phyloP scores from a whole-genome alignment of 2,329 filamentous ascomycete genomes.

The Aspergillus fructus region DNA sequence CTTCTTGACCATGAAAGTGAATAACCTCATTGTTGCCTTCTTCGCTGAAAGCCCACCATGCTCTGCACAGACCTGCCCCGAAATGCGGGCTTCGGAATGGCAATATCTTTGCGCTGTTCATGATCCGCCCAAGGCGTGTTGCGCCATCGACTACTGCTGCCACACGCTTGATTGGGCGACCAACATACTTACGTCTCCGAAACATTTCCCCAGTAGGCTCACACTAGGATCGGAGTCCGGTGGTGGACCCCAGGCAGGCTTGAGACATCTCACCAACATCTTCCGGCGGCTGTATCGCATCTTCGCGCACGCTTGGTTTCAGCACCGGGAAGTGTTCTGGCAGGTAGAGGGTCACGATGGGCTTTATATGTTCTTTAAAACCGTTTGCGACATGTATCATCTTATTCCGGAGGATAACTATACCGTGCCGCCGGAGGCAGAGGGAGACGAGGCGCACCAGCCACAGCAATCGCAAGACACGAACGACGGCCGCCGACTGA shows the following conservation, averaged over 20 bases:
- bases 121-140: slow-evolving; percentile 93
- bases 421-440: slow-evolving; percentile 88
- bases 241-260: slow-evolving; percentile 45
- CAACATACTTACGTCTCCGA: slow-evolving; percentile 88
- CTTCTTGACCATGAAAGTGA: slow-evolving; percentile 92
- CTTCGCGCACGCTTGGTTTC: slow-evolving; percentile 98
- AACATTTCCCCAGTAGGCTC: slow-evolving; percentile 89
- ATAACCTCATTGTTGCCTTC: slow-evolving; percentile 86
- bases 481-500: slow-evolving; percentile 32
- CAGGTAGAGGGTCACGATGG: slow-evolving; percentile 87
- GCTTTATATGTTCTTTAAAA: slow-evolving; percentile 95
- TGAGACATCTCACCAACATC: slow-evolving; percentile 81
- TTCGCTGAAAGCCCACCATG: slow-evolving; percentile 89
- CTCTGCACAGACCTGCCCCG: slow-evolving; percentile 83
- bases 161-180: slow-evolving; percentile 98
- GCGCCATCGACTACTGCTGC: slow-evolving; percentile 98
- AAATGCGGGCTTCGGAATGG: slow-evolving; percentile 99
- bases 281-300: slow-evolving; percentile 93
- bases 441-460: slow-evolving; percentile 65
- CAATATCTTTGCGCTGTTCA: slow-evolving; percentile 98
- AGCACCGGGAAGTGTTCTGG: slow-evolving; percentile 95
- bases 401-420: slow-evolving; percentile 92
- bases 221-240: slow-evolving; percentile 52
- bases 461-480: slow-evolving; percentile 21
- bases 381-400: slow-evolving; percentile 87